phyloP scores from a whole-genome alignment of 2,329 filamentous ascomycete genomes.

The Phyllosticta ampelicida region DNA sequence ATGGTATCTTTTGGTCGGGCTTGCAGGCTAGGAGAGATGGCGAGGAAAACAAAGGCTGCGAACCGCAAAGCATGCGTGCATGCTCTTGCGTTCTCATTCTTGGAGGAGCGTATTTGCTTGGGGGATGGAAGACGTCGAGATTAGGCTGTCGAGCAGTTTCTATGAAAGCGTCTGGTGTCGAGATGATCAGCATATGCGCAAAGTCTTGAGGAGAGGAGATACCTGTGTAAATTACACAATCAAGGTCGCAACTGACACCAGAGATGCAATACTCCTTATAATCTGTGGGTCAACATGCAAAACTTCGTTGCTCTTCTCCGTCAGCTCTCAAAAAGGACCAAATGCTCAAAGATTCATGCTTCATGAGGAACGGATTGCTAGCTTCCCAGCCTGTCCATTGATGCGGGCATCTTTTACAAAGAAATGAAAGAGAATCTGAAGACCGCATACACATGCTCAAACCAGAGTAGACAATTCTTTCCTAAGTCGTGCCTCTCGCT shows the following conservation, averaged over 20 bases:
- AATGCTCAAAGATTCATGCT: too few species aligned
- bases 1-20: slow-evolving; percentile 5
- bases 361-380: too few species aligned
- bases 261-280: too few species aligned
- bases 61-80: not conserved
- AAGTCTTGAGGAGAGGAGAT: not conserved
- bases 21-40: slow-evolving; percentile 6
- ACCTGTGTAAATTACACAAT: too few species aligned
- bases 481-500: slow-evolving; percentile 29
- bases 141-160: not conserved
- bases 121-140: not conserved
- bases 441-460: not conserved
- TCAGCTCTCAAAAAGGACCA: too few species aligned
- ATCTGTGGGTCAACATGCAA: too few species aligned
- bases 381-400: too few species aligned
- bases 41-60: not conserved
- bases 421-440: not conserved
- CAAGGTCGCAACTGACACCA: too few species aligned
- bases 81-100: not conserved
- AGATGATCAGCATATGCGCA: not conserved
- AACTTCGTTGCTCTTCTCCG: too few species aligned
- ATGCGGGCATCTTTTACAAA: not conserved
- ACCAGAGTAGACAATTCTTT: not conserved
- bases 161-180: not conserved
- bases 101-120: not conserved